Evolutionary conservation across 2,329 filamentous ascomycete genomes (phyloP), one percentile per base, ranked within the genome.

Genomic region (Sporothrix brunneoviolacea): DNA sequence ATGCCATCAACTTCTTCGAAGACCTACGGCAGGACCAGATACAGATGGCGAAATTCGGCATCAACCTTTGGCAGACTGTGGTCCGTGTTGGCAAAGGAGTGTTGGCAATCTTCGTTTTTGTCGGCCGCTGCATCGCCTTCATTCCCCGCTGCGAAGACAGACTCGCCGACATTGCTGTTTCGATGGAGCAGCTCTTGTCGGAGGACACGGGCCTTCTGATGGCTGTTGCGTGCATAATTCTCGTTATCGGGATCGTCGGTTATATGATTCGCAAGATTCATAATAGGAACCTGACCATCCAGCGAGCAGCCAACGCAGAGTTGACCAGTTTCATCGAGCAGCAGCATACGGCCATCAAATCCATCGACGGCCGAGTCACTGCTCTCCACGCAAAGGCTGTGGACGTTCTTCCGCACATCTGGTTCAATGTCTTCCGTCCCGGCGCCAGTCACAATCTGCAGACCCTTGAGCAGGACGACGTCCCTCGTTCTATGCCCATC

Each of bases 351-450:
- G 13, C 7, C 15, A 28, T 46, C 32, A n/a, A 15, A 22, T 36
- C 43, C 8, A 37, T 16, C 19, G 30, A 46, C 12, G 18, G 4
- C 15, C 36, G 38, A 12, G 16, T 46, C 21, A n/a, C 22, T 5
- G 36, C 36, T 24, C 28, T 44, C 16, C 10, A 35, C 18, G 42
- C 24, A 19, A 41, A 32, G 24, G 42, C 33, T 15, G n/a, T n/a
- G 32, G 35, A 15, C 28, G 28, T 51, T 13, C 18, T 51, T 8
- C n/a, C 22, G 7, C n/a, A 10, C 3, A 36, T 46, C 19, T 51
- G 49, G 49, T 39, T 35, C 42, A 46, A 46, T 9, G 49, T 46
- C n/a, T 46, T 51, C 21, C 43, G 42, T 21, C 33, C 36, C 18
- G 49, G 49, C 15, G 42, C 49, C 8, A 35, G 42, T 19, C 42